Evolutionary conservation across 2,329 filamentous ascomycete genomes (phyloP).

Genomic region (Aspergillus felis): DNA sequence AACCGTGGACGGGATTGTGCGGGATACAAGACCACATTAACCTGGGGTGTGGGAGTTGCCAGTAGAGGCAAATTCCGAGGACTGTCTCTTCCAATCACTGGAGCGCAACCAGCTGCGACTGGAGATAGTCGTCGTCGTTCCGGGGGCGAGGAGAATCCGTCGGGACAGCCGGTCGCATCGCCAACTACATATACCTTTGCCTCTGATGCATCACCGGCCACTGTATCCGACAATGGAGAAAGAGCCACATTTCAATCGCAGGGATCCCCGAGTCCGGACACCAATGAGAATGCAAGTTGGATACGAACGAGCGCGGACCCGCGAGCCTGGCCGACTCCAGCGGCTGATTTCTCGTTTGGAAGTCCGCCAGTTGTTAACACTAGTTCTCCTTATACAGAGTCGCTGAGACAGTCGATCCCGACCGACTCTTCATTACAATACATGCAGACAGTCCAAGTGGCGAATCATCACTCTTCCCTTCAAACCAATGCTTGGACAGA

Average conservation of each 20-base stretch:
- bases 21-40: constrained; percentile 93
- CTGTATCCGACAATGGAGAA: background rate
- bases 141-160: background rate
- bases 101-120: constrained; percentile 35
- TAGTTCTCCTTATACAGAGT: background rate
- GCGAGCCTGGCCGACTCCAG: constrained; percentile 16
- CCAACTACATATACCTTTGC: background rate
- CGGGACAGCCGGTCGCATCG: background rate
- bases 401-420: background rate
- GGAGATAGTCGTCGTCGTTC: constrained; percentile 10
- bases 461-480: background rate
- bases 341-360: background rate
- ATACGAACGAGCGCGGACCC: constrained; percentile 17
- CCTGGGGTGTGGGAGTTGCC: constrained; percentile 93
- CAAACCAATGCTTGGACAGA: background rate
- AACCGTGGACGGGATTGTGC: constrained; percentile 89
- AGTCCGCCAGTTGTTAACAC: background rate
- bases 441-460: background rate
- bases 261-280: constrained; percentile 7
- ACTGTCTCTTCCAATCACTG: constrained; percentile 66
- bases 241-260: background rate
- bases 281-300: constrained; percentile 16
- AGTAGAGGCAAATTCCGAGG: constrained; percentile 92
- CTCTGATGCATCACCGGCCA: background rate
- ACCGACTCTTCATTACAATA: background rate